phyloP scores from a whole-genome alignment of 2,329 filamentous ascomycete species.

The Rhinocladiella similis region DNA sequence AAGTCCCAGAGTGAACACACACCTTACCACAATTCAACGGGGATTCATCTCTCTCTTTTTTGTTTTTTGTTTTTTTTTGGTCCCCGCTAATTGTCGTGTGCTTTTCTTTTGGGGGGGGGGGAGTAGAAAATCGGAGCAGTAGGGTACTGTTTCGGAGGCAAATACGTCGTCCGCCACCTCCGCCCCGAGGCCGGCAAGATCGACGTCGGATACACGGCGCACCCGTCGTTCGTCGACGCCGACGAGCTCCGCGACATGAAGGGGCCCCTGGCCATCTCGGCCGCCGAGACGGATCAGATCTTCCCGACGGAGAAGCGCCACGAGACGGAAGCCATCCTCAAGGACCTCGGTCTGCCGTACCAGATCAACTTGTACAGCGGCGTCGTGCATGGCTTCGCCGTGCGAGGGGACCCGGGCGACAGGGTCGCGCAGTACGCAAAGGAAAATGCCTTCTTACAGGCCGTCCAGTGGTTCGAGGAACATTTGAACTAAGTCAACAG shows the following conservation, averaged over 20 bases:
- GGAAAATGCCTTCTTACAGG: constrained; percentile 79
- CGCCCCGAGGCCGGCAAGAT: constrained; percentile 58
- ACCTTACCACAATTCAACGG: no score
- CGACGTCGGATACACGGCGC: constrained; percentile 71
- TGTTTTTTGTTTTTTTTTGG: no score
- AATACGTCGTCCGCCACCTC: constrained; percentile 71
- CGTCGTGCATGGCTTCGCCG: constrained; percentile 73
- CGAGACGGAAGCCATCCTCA: constrained; percentile 64
- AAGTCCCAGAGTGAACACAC: no score
- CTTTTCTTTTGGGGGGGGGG: no score
- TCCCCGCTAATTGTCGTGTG: no score
- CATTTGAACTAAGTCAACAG: constrained; percentile 35
- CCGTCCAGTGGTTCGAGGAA: constrained; percentile 73
- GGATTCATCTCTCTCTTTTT: no score
- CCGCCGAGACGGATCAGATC: constrained; percentile 63
- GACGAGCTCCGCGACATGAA: constrained; percentile 66
- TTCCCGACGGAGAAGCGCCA: constrained; percentile 66
- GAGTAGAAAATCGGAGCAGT: constrained; percentile 33
- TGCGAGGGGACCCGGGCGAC: constrained; percentile 63
- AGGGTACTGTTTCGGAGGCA: constrained; percentile 33
- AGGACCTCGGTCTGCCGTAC: constrained; percentile 60
- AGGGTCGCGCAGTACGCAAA: constrained; percentile 67
- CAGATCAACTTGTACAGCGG: constrained; percentile 76
- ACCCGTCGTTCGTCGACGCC: constrained; percentile 72
- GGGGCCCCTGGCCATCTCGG: constrained; percentile 69